phyloP scores from a whole-genome alignment of 495 filamentous ascomycete genomes.

The Xylaria cubensis region DNA sequence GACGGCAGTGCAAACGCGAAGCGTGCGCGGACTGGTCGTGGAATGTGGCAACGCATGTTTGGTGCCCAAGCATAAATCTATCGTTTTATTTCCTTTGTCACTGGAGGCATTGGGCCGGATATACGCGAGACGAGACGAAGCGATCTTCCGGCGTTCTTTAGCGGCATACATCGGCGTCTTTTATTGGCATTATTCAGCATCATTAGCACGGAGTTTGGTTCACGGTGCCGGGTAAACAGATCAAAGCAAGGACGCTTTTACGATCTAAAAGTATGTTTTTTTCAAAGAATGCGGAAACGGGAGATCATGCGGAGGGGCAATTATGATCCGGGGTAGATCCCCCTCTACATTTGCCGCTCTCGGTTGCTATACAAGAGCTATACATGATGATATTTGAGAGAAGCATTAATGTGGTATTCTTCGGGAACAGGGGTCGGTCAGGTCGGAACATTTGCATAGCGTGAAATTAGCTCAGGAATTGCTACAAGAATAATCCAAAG shows the following conservation, averaged over 20 bases:
- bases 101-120: conserved; percentile 20
- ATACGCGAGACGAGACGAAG: conserved; percentile 21
- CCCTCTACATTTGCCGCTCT: background rate
- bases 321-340: conserved; percentile 16
- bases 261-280: conserved; percentile 18
- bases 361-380: conserved; percentile 5
- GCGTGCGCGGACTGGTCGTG: conserved; percentile 43
- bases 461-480: conserved; percentile 16
- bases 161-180: conserved; percentile 27
- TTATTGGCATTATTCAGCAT: conserved; percentile 24
- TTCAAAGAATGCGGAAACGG: background rate
- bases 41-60: conserved; percentile 52
- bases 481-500: conserved; percentile 16
- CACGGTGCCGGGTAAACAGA: background rate
- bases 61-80: conserved; percentile 31
- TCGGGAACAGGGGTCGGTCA: background rate
- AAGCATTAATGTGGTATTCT: conserved; percentile 25
- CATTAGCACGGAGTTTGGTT: conserved; percentile 29
- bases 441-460: conserved; percentile 21
- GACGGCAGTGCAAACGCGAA: conserved; percentile 46
- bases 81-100: conserved; percentile 20
- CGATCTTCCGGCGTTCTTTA: conserved; percentile 18
- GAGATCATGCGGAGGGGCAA: background rate
- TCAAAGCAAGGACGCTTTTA: conserved; percentile 13
- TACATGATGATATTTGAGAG: conserved; percentile 9